phyloP scores from a whole-genome alignment of 768 basidiomycete genomes.

The Dentipellis fragilis region DNA sequence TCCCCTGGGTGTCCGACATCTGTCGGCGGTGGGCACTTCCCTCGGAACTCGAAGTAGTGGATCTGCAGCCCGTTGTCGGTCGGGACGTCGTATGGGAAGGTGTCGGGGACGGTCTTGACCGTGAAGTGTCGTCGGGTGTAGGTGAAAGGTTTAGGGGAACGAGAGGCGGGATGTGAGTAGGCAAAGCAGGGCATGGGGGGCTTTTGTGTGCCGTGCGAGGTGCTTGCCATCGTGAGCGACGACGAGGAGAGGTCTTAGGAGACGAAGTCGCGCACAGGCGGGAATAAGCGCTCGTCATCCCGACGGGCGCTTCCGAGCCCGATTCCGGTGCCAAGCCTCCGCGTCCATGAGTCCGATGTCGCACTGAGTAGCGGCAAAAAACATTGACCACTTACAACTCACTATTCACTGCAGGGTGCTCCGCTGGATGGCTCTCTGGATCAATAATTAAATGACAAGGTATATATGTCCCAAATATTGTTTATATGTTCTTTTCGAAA shows the following conservation, averaged over 20 bases:
- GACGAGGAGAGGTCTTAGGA: neutral
- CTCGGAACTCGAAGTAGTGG: conserved; percentile 20
- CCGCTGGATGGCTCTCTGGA: no score
- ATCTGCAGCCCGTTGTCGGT: conserved; percentile 15
- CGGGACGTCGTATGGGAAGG: conserved; percentile 13
- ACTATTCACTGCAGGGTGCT: no score
- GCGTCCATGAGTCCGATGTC: no score
- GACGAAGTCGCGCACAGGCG: no score
- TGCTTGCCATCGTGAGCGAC: neutral
- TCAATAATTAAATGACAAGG: no score
- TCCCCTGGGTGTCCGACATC: conserved; percentile 18
- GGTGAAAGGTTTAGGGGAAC: conserved; percentile 8
- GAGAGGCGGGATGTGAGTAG: conserved; percentile 12
- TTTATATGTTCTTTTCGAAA: no score
- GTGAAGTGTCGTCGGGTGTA: conserved; percentile 15
- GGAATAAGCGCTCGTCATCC: no score
- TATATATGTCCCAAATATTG: no score
- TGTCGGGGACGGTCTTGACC: conserved; percentile 12
- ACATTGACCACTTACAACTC: no score
- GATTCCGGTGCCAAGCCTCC: no score
- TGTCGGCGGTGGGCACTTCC: conserved; percentile 16
- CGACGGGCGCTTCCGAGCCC: no score
- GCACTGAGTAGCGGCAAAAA: no score
- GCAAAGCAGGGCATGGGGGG: conserved; percentile 13
- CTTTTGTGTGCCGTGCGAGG: neutral